These are phyloP conservation scores for Pythium aristosporum DNA, from an alignment of 352 stramenopile species.

Conservation along the genomic window DNA sequence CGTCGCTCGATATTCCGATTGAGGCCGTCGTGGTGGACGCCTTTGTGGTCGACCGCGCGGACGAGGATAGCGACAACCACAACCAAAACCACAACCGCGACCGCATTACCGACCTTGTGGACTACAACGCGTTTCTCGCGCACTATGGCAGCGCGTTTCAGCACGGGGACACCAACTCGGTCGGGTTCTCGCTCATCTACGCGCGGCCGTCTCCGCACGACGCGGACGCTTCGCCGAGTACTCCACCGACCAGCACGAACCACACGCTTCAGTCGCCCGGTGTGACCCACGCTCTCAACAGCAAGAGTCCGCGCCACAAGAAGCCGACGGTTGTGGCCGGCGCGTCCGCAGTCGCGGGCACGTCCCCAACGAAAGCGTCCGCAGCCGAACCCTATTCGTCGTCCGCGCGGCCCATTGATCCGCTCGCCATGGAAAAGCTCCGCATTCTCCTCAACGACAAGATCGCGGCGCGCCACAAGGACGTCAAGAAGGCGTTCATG, in stretches of 20 bases:
- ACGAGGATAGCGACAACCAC: neutral
- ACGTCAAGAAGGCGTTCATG: constrained; percentile 51
- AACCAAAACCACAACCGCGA: neutral
- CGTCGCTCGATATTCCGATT: constrained; percentile 35
- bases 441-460: constrained; percentile 62
- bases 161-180: constrained; percentile 62
- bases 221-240: neutral
- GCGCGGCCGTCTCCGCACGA: constrained; percentile 2
- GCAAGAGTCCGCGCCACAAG: constrained; percentile 15
- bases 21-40: constrained; percentile 37
- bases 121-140: constrained; percentile 67
- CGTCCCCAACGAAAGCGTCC: neutral
- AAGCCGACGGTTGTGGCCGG: constrained; percentile 7
- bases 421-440: constrained; percentile 53
- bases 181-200: constrained; percentile 56
- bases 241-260: constrained; percentile 18
- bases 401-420: constrained; percentile 22
- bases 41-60: constrained; percentile 35
- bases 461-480: constrained; percentile 37
- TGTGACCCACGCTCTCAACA: constrained; percentile 36
- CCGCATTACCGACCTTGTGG: constrained; percentile 31
- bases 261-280: constrained; percentile 57
- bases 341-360: neutral
- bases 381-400: neutral
- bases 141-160: constrained; percentile 65